phyloP scores from a whole-genome alignment of 208 protist species.

The Crithidia bombi region DNA sequence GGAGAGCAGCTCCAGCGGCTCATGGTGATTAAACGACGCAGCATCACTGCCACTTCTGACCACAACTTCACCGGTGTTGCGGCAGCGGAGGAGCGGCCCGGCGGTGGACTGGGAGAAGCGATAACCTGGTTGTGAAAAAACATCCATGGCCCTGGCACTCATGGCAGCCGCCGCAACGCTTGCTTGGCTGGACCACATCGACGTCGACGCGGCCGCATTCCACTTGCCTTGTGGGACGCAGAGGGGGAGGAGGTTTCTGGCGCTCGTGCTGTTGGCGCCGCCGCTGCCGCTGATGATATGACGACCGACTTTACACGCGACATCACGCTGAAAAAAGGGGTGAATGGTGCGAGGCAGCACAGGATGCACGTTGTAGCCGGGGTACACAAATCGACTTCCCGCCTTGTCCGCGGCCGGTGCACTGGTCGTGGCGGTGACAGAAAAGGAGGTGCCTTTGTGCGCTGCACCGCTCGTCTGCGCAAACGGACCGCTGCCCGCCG shows the following conservation, averaged over 20 bases:
- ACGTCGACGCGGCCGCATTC: not conserved
- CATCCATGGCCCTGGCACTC: not conserved
- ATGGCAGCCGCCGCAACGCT: not conserved
- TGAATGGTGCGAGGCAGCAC: constrained; percentile 24
- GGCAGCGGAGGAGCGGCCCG: not conserved
- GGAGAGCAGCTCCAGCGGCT: not conserved
- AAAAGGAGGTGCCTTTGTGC: not conserved
- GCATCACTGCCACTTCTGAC: not conserved
- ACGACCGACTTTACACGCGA: not conserved
- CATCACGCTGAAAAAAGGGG: constrained; percentile 20
- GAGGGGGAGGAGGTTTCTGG: constrained; percentile 2
- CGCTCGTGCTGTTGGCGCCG: not conserved
- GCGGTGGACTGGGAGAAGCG: not conserved
- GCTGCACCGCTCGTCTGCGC: too few relatives aligned
- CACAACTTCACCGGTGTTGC: not conserved
- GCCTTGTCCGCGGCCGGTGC: not conserved
- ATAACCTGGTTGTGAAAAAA: not conserved
- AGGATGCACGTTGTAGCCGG: constrained; percentile 28
- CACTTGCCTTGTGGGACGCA: not conserved
- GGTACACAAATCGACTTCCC: not conserved
- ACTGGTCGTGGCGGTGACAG: not conserved
- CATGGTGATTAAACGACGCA: not conserved
- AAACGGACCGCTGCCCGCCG: too few relatives aligned
- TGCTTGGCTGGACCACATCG: not conserved
- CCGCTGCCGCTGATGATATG: not conserved